Percentiles rank a stretch among this genome's conserved stretches.
These are phyloP conservation scores for Nicotiana rustica DNA, from an alignment of 305 asterid genomes.

Conservation along the genomic window DNA sequence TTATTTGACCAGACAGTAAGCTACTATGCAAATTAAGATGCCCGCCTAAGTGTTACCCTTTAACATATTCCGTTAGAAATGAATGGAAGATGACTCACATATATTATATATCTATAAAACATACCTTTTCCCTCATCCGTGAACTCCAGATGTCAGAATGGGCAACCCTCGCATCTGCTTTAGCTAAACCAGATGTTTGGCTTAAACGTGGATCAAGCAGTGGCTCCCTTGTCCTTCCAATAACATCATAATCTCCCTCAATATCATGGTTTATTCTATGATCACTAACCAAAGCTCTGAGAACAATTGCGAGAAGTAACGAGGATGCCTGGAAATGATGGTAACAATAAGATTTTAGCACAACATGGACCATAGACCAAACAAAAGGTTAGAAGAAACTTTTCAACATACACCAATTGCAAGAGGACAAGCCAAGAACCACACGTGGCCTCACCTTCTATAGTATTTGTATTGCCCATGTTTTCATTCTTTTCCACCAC, in stretches of 20 bases:
- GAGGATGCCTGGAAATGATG: constrained; percentile 60
- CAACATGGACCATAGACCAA: constrained; percentile 29
- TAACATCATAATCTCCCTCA: constrained; percentile 59
- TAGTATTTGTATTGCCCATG: not conserved
- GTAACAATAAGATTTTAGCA: constrained; percentile 20
- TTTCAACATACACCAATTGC: not conserved
- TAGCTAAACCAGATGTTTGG: constrained; percentile 56
- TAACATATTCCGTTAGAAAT: constrained; percentile 9
- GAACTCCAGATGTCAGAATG: constrained; percentile 78
- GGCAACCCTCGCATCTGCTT: constrained; percentile 52
- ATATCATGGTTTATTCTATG: constrained; percentile 57
- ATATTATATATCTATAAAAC: not conserved
- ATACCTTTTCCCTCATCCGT: constrained; percentile 85
- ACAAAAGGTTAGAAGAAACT: not conserved
- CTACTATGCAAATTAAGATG: constrained; percentile 7
- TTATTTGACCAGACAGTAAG: not conserved
- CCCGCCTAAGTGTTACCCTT: not conserved
- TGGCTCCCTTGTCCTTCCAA: constrained; percentile 69
- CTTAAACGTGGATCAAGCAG: constrained; percentile 56
- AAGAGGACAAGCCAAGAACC: constrained; percentile 11
- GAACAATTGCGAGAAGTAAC: constrained; percentile 61
- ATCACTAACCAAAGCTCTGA: constrained; percentile 68
- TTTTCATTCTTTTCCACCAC: constrained; percentile 11
- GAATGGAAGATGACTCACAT: not conserved
- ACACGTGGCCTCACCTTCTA: not conserved